Evolutionary conservation across 2,329 filamentous ascomycete genomes (phyloP), one percentile per base, ranked within the genome.

Genomic region (Gremmenia infestans): DNA sequence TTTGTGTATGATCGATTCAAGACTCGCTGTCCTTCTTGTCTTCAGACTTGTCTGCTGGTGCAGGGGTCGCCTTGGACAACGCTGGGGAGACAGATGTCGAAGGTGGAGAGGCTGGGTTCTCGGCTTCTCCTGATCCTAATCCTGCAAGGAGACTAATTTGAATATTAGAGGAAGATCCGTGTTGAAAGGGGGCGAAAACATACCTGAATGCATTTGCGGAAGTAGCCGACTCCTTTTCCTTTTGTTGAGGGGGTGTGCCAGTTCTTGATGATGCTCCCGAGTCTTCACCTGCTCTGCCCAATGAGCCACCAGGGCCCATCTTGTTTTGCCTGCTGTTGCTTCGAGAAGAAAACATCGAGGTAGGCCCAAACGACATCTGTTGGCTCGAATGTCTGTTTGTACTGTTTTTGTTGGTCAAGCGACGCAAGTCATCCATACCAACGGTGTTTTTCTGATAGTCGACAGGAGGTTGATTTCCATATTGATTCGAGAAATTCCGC

Each of bases 141-240:
- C 71, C 72, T 70, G 77, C 78, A 62, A 81, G 75, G 59, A 79
- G 78, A 74, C 79, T 81, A 57, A 56, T 36, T 48, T 11, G 55
- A 53, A 50, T 56, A 59, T 72, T 68, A 73, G 68, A 48, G 57
- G 36, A 12, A 15, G 19, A 43, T 23, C 32, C 46, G 37, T 32
- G 43, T 17, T 35, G 8, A 36, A 32, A 12, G 28, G 6, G 28
- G 25, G 25, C 48, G 42, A 23, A 48, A 60, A 65, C 87, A 80
- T 84, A 97, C 92, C 91, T 93, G 78, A 96, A 99, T 65, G 92
- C 87, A 78, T 99, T 99, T 65, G 86, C 84, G 69, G 88, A 88
- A 57, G 83, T 87, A 52, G 82, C 81, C 67, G 81, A 82, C 60
- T 79, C 75, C 70, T 81, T 80, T 60, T 80, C 75, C 64, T 83